These are phyloP conservation scores for Marasmius tenuissimus DNA, from an alignment of 1,284 basidiomycete genomes.

Conservation along the genomic window DNA sequence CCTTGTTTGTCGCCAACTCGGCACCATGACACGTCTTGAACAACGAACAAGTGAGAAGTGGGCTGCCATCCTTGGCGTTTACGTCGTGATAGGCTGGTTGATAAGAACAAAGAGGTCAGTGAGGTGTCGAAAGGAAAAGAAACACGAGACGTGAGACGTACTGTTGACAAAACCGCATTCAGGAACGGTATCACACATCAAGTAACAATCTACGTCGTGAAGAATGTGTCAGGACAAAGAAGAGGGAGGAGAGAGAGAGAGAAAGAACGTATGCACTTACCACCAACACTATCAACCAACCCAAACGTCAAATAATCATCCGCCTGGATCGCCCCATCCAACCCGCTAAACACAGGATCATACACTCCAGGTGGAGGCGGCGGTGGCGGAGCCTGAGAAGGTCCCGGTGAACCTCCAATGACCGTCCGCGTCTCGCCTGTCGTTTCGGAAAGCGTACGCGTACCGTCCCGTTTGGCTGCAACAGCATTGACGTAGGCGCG, in stretches of 20 bases:
- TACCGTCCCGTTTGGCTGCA: neutral
- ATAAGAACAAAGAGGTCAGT: neutral
- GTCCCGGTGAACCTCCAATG: neutral
- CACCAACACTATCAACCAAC: constrained; percentile 31
- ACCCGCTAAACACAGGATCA: constrained; percentile 25
- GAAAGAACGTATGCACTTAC: constrained; percentile 11
- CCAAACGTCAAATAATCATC: constrained; percentile 32
- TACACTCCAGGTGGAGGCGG: constrained; percentile 24
- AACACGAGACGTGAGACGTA: constrained; percentile 16
- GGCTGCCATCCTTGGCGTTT: constrained; percentile 37
- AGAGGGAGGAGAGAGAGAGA: neutral
- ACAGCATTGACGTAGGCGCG: neutral
- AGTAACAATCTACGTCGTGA: constrained; percentile 25
- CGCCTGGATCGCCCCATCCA: constrained; percentile 30
- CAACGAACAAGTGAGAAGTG: constrained; percentile 41
- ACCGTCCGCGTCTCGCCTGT: neutral
- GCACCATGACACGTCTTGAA: constrained; percentile 34
- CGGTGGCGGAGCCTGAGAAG: constrained; percentile 13
- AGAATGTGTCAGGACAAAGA: neutral
- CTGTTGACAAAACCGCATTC: constrained; percentile 33
- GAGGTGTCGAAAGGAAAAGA: neutral
- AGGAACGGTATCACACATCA: constrained; percentile 30
- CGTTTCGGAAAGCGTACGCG: neutral
- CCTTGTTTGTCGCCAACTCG: constrained; percentile 35
- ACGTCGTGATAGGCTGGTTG: constrained; percentile 30